Percentiles rank a stretch among this genome's conserved stretches.
These are phyloP conservation scores for Beauveria pseudobassiana DNA, from an alignment of 2,329 filamentous ascomycete genomes.

Conservation along the genomic window DNA sequence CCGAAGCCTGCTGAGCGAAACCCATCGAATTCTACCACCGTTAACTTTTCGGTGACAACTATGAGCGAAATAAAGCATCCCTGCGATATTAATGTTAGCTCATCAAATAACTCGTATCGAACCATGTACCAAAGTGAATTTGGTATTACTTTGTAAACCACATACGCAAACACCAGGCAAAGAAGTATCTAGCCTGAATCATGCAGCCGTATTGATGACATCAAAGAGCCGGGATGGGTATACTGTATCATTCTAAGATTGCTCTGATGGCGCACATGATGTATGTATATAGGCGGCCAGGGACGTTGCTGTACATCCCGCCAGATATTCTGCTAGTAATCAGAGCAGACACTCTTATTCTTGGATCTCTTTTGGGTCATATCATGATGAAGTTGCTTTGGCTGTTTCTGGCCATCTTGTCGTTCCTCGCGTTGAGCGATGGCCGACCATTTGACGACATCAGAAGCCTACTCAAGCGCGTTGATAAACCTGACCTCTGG, in stretches of 20 bases:
- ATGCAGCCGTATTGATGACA: neutral
- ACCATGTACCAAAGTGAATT: neutral
- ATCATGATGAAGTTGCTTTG: neutral
- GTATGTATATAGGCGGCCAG: neutral
- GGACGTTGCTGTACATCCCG: neutral
- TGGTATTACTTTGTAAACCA: neutral
- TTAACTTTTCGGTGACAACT: neutral
- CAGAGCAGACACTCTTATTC: neutral
- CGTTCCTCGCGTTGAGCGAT: neutral
- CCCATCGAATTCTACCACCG: neutral
- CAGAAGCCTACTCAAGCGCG: neutral
- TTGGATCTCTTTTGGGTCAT: neutral
- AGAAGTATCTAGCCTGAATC: neutral
- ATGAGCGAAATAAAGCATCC: neutral
- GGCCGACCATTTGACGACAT: neutral
- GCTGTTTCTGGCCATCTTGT: neutral
- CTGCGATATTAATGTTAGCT: neutral
- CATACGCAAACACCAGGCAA: neutral
- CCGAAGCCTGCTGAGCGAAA: neutral
- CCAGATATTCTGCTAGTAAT: neutral
- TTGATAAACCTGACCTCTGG: neutral
- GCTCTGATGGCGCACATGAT: neutral
- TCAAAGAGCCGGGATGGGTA: neutral
- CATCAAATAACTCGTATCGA: neutral
- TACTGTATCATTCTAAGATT: neutral